Conservation (phyloP, 1,284 basidiomycete species). For the Athelia sp. region DNA sequence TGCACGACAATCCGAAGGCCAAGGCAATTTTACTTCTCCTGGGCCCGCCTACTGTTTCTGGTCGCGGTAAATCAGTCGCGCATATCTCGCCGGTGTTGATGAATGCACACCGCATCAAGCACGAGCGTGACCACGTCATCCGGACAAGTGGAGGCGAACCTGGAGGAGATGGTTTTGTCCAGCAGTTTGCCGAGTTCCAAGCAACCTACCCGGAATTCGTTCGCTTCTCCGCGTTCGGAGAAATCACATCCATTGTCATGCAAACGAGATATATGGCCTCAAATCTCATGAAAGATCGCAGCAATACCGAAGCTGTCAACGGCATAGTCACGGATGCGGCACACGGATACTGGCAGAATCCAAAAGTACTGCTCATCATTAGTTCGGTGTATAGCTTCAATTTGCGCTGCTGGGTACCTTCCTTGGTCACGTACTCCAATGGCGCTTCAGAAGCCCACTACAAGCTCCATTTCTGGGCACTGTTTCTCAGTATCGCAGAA, state of each 20-base stretch:
- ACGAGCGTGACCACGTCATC: conserved; percentile 13
- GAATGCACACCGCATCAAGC: conserved; percentile 17
- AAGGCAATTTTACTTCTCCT: conserved; percentile 17
- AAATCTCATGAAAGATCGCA: conserved; percentile 15
- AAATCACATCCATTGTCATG: conserved; percentile 19
- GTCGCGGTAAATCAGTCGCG: conserved; percentile 19
- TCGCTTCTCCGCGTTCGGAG: conserved; percentile 8
- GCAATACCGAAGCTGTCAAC: conserved; percentile 18
- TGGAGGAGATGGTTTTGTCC: background rate
- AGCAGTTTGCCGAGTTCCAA: conserved; percentile 7
- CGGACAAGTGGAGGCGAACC: background rate
- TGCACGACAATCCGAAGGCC: conserved; percentile 14
- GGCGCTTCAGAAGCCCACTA: conserved; percentile 22
- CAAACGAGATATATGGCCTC: conserved; percentile 20
- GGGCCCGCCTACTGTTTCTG: conserved; percentile 17
- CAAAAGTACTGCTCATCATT: conserved; percentile 18
- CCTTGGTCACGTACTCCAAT: conserved; percentile 21
- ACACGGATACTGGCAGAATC: conserved; percentile 19
- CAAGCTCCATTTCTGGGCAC: conserved; percentile 18
- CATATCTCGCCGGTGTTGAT: conserved; percentile 18
- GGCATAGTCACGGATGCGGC: conserved; percentile 27
- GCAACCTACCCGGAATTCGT: conserved; percentile 13
- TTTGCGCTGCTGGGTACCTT: conserved; percentile 22
- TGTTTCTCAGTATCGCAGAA: conserved; percentile 17
- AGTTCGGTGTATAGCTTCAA: conserved; percentile 12